phyloP scores from a whole-genome alignment of 495 filamentous ascomycete species.

The Friedmanniomyces simplex region DNA sequence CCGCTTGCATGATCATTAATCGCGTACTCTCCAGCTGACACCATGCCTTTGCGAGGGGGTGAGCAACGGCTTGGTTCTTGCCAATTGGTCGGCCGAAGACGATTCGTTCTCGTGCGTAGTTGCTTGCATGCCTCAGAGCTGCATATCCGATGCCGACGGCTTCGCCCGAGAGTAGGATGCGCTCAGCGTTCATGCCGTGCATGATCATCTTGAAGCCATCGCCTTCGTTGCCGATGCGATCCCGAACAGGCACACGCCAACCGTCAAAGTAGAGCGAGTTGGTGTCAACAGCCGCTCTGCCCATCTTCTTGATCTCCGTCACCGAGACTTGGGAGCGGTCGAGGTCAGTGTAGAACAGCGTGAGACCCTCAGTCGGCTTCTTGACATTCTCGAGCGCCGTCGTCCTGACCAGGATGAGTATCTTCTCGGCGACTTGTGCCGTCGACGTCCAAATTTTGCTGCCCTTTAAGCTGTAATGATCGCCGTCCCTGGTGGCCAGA shows the following conservation, averaged over 20 bases:
- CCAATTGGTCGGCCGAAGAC: conserved; percentile 28
- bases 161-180: conserved; percentile 24
- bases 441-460: conserved; percentile 29
- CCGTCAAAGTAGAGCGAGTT: conserved; percentile 25
- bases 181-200: conserved; percentile 30
- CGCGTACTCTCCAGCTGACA: conserved; percentile 22
- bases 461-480: conserved; percentile 21
- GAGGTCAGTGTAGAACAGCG: conserved; percentile 26
- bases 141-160: conserved; percentile 25
- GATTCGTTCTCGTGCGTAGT: conserved; percentile 23
- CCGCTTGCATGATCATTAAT: conserved; percentile 26
- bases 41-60: conserved; percentile 25
- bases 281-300: conserved; percentile 25
- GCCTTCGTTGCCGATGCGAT: conserved; percentile 25
- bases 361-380: conserved; percentile 23
- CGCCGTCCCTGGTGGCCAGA: conserved; percentile 16
- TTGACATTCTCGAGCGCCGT: conserved; percentile 24
- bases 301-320: conserved; percentile 28
- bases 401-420: conserved; percentile 26
- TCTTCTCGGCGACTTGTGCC: conserved; percentile 25
- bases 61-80: conserved; percentile 24
- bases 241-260: conserved; percentile 21
- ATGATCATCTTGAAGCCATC: conserved; percentile 27
- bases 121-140: conserved; percentile 22
- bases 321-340: conserved; percentile 19